phyloP scores from a whole-genome alignment of 192 early-diverging fungal genomes.

The Entophlyctis luteolus region DNA sequence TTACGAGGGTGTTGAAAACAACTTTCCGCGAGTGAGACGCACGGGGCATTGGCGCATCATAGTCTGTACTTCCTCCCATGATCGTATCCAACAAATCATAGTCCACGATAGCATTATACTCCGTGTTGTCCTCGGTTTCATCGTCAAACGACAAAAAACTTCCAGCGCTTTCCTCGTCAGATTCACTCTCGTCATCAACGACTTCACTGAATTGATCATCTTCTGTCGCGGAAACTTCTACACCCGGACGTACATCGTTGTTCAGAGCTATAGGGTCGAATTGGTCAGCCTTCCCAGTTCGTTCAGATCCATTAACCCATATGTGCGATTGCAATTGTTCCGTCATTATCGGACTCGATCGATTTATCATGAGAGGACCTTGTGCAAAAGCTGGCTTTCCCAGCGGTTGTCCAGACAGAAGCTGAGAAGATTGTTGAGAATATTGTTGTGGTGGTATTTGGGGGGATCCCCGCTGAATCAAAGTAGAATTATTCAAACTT shows the following conservation, averaged over 20 bases:
- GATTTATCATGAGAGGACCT: neutral
- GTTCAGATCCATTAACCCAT: neutral
- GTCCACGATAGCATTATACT: constrained; percentile 38
- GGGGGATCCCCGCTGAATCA: too few relatives aligned
- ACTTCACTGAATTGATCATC: too few relatives aligned
- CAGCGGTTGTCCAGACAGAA: too few relatives aligned
- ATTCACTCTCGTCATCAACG: constrained; percentile 15
- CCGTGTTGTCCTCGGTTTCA: constrained; percentile 35
- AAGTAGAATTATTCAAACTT: constrained; percentile 12
- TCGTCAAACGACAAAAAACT: constrained; percentile 34
- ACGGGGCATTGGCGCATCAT: constrained; percentile 23
- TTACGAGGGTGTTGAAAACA: constrained; percentile 7
- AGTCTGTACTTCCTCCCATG: constrained; percentile 27
- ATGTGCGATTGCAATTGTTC: neutral
- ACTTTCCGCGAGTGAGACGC: constrained; percentile 10
- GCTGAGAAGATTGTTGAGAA: too few relatives aligned
- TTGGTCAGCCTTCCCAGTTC: neutral
- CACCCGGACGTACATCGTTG: too few relatives aligned
- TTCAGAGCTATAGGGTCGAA: too few relatives aligned
- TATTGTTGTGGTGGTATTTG: too few relatives aligned
- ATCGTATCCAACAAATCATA: constrained; percentile 28
- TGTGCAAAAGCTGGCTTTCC: too few relatives aligned
- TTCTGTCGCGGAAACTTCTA: too few relatives aligned
- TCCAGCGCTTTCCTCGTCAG: constrained; percentile 14
- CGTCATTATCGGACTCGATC: neutral